phyloP scores from a whole-genome alignment of 2,329 filamentous ascomycete genomes.

The Monilinia aucupariae region DNA sequence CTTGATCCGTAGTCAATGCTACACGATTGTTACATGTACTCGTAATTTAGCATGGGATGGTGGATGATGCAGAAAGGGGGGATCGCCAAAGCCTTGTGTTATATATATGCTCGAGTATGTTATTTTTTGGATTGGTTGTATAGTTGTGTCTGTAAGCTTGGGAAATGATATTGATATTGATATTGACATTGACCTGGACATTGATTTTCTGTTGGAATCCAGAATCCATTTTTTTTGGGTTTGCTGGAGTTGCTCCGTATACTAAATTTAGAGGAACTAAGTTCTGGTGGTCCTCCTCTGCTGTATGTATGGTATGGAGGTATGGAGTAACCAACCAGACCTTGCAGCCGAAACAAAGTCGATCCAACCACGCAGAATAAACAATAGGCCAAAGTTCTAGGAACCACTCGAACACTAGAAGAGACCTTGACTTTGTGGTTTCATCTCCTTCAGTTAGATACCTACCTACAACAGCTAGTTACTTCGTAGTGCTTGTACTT shows the following conservation, averaged over 20 bases:
- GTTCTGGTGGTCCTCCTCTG: too few species aligned
- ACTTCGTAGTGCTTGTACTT: not conserved
- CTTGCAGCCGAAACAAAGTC: not conserved
- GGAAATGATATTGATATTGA: too few species aligned
- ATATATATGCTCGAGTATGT: too few species aligned
- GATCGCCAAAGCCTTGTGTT: not conserved
- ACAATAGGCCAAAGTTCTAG: constrained; percentile 1
- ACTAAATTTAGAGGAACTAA: constrained; percentile 15
- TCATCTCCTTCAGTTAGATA: not conserved
- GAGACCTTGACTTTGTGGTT: constrained; percentile 4
- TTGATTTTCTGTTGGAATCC: not conserved
- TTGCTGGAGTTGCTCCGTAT: not conserved
- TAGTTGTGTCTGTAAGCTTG: too few species aligned
- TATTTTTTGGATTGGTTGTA: too few species aligned
- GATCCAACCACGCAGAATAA: not conserved
- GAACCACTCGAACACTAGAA: constrained; percentile 1
- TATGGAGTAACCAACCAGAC: not conserved
- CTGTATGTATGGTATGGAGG: too few species aligned
- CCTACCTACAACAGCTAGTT: too few species aligned
- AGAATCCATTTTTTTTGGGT: not conserved
- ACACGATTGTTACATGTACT: not conserved
- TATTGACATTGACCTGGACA: too few species aligned
- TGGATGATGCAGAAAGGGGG: not conserved
- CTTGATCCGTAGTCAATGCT: not conserved
- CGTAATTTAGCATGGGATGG: not conserved